These are phyloP conservation scores for Pseudopithomyces maydicus DNA, from an alignment of 2,329 filamentous ascomycete genomes.

Conservation along the genomic window DNA sequence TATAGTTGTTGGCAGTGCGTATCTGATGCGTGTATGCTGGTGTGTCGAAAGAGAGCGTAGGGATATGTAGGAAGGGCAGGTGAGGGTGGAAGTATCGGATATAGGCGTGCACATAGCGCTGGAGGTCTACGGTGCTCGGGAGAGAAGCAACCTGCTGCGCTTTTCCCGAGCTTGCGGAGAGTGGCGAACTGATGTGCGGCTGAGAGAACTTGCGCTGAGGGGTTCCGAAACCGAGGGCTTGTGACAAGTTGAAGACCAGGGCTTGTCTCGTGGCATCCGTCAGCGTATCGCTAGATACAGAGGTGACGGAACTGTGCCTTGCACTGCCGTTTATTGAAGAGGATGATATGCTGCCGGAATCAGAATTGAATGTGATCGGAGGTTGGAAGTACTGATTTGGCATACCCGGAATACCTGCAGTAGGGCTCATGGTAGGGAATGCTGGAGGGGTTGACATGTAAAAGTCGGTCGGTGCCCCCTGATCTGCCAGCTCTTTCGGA, in stretches of 20 bases:
- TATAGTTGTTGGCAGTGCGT: constrained; percentile 62
- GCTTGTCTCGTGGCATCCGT: constrained; percentile 69
- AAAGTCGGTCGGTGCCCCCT: constrained; percentile 70
- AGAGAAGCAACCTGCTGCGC: constrained; percentile 60
- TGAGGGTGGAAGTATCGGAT: constrained; percentile 93
- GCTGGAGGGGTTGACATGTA: constrained; percentile 81
- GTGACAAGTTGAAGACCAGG: constrained; percentile 65
- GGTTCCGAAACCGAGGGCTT: constrained; percentile 60
- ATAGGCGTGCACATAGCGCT: constrained; percentile 88
- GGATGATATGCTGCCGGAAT: constrained; percentile 65
- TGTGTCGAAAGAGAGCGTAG: constrained; percentile 88
- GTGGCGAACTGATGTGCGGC: constrained; percentile 59
- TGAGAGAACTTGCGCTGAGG: constrained; percentile 64
- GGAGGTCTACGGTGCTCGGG: constrained; percentile 82
- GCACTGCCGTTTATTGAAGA: constrained; percentile 73
- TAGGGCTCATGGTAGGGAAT: constrained; percentile 73
- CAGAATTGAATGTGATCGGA: constrained; percentile 71
- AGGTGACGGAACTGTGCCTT: constrained; percentile 63
- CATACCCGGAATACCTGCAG: constrained; percentile 68
- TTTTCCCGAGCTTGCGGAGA: constrained; percentile 47
- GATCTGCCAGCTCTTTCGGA: constrained; percentile 74
- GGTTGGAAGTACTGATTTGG: constrained; percentile 66
- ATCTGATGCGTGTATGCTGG: constrained; percentile 66
- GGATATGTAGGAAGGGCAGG: constrained; percentile 89
- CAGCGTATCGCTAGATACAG: constrained; percentile 68